Evolutionary conservation across 1,139 yeast species (phyloP), one percentile per base, ranked within the genome.

Genomic region (Suhomyces ambrosiae): DNA sequence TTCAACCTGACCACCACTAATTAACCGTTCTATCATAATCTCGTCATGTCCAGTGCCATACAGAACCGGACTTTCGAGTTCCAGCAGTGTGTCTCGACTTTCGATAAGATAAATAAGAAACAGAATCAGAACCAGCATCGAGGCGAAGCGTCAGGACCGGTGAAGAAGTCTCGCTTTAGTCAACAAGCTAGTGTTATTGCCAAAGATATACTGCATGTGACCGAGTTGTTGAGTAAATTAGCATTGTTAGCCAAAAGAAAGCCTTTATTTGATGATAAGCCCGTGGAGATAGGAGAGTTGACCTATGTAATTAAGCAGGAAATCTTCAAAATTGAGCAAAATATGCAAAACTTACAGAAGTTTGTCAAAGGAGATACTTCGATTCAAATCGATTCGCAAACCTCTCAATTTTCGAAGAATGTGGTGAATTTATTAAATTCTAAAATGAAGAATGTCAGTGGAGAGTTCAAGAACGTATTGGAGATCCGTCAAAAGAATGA

Each of bases 221-320:
- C 97, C 2, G 89, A 82, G 41, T 71, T 89, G 53, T 71, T 94
- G 42, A 80, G 86, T 33, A 83, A 89, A 50, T 71, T 92, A 35
- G 96, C 98, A 1, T 53, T 79, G 31, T 63, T 92, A 46, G 97
- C 98, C 7, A 87, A 85, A 59, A 71, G 90, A 50, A 90, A 89
- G 59, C 95, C 97, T n/a, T 65, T 92, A 54, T 87, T 92, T 53
- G 96, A 90, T 57, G 98, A 94, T 61, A 82, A 86, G 50, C 97
- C 98, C 1, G 82, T 86, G 21, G 98, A 92, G 58, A 87, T 94
- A 45, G 87, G 92, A 13, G 97, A 92, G 60, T 71, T 94, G 49
- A 89, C 98, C 1, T 87, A 85, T 56, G 86, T 92, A 33, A 89
- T 92, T 54, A 94, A 92, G 56, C 96, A 92, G 59, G 95, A 89